Conservation (phyloP, 768 basidiomycete species). For the Auricularia cornea region DNA sequence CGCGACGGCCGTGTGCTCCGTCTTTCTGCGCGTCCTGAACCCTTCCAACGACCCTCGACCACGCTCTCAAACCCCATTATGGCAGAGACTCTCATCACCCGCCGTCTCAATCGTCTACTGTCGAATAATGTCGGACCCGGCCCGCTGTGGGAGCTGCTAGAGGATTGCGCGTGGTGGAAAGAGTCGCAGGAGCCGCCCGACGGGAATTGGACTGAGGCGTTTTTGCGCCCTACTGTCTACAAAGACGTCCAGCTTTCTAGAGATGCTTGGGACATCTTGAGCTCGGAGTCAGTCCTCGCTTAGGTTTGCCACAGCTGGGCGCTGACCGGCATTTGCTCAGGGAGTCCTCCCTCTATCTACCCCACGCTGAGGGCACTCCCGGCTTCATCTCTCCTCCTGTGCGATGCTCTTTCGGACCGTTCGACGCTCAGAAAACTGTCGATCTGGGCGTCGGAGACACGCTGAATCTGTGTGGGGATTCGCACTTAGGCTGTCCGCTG, state of each 20-base stretch:
- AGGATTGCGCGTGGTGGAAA: slow-evolving; percentile 74
- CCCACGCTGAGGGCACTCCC: slow-evolving; percentile 47
- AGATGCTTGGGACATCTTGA: slow-evolving; percentile 38
- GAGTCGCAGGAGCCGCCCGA: slow-evolving; percentile 27
- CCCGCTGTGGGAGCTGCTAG: slow-evolving; percentile 69
- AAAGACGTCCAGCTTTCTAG: not conserved
- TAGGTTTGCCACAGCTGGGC: slow-evolving; percentile 2
- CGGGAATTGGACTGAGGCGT: not conserved
- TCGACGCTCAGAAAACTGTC: slow-evolving; percentile 41
- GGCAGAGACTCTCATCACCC: slow-evolving; percentile 35
- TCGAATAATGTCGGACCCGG: slow-evolving; percentile 67
- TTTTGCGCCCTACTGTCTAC: slow-evolving; percentile 6
- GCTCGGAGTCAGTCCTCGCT: slow-evolving; percentile 43
- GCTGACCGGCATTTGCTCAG: slow-evolving; percentile 25
- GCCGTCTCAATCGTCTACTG: slow-evolving; percentile 62
- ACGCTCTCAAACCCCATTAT: slow-evolving; percentile 52
- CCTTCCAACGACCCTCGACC: slow-evolving; percentile 39
- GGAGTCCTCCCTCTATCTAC: slow-evolving; percentile 50
- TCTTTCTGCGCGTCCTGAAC: slow-evolving; percentile 39
- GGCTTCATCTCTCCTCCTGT: slow-evolving; percentile 46
- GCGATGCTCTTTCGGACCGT: slow-evolving; percentile 59
- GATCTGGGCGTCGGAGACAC: slow-evolving; percentile 49
- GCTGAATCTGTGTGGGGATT: slow-evolving; percentile 45
- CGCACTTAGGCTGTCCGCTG: not conserved
- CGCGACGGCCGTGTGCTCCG: slow-evolving; percentile 13